These are phyloP conservation scores for Anacardium occidentale DNA, from an alignment of 345 rosid species.

Conservation along the genomic window DNA sequence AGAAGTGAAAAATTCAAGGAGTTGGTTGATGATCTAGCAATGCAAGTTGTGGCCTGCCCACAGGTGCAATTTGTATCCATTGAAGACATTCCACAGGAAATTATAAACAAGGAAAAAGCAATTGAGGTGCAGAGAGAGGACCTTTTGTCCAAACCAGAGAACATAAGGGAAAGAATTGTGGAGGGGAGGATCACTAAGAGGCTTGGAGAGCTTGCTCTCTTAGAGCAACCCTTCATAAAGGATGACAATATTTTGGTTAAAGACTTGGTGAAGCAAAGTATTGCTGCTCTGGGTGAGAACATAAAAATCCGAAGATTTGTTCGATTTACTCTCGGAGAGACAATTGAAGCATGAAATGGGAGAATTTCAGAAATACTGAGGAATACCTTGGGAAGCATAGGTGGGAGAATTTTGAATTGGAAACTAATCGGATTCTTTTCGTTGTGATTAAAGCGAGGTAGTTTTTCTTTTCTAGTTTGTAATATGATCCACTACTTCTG, in stretches of 20 bases:
- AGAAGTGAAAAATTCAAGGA: slow-evolving; percentile 87
- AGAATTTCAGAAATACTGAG: background rate
- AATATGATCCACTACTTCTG: background rate
- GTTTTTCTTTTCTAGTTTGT: background rate
- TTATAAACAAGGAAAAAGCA: slow-evolving; percentile 66
- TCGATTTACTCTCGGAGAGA: slow-evolving; percentile 72
- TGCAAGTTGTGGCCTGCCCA: slow-evolving; percentile 91
- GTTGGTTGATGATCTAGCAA: slow-evolving; percentile 84
- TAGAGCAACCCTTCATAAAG: slow-evolving; percentile 80
- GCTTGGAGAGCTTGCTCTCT: slow-evolving; percentile 74
- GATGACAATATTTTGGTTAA: slow-evolving; percentile 68
- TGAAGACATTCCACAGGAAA: slow-evolving; percentile 61
- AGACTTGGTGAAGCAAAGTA: slow-evolving; percentile 77
- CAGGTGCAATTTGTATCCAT: slow-evolving; percentile 71
- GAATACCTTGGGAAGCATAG: background rate
- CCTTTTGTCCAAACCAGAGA: slow-evolving; percentile 78
- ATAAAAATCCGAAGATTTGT: slow-evolving; percentile 71
- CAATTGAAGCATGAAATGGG: slow-evolving; percentile 24
- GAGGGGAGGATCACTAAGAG: slow-evolving; percentile 87
- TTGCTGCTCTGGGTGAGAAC: slow-evolving; percentile 92
- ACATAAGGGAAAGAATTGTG: slow-evolving; percentile 79
- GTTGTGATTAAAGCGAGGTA: slow-evolving; percentile 22
- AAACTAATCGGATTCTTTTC: slow-evolving; percentile 13
- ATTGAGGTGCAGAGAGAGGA: slow-evolving; percentile 96
- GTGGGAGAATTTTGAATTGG: slow-evolving; percentile 24